Evolutionary conservation across 495 filamentous ascomycete genomes (phyloP).

Genomic region (Letharia lupina): DNA sequence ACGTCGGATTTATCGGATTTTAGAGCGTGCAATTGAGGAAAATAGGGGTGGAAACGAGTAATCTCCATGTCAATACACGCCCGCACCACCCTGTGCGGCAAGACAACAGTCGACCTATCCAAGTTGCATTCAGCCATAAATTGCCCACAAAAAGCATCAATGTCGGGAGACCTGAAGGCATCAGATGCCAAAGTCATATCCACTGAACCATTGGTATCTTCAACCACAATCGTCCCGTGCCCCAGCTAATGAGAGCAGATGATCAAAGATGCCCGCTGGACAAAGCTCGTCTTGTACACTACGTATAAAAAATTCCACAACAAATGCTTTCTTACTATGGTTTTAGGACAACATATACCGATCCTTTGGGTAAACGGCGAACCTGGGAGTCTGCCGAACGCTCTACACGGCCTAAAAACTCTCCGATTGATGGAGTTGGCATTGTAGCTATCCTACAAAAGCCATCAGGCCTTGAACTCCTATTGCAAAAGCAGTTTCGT

Average conservation of each 20-base stretch:
- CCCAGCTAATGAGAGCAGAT: conserved; percentile 31
- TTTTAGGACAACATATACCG: conserved; percentile 54
- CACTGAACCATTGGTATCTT: conserved; percentile 42
- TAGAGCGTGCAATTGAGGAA: too few species aligned
- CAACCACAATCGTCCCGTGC: conserved; percentile 1
- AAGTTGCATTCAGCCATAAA: background rate
- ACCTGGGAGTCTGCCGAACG: conserved; percentile 81
- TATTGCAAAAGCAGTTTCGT: conserved; percentile 83
- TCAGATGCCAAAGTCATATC: conserved; percentile 40
- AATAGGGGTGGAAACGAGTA: too few species aligned
- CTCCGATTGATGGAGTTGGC: conserved; percentile 79
- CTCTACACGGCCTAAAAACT: conserved; percentile 52
- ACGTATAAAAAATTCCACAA: background rate
- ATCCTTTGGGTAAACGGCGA: conserved; percentile 57
- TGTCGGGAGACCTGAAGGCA: conserved; percentile 16
- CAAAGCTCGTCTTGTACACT: conserved; percentile 43
- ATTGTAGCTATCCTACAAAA: conserved; percentile 82
- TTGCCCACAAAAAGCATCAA: background rate
- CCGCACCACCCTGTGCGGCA: too few species aligned
- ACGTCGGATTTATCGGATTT: too few species aligned
- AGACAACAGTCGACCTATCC: too few species aligned
- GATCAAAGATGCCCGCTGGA: conserved; percentile 62
- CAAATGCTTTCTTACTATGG: background rate
- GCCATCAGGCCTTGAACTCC: conserved; percentile 58
- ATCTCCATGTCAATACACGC: too few species aligned